Conservation (phyloP, 2,329 filamentous ascomycete genomes). For the Penicillium sp. region DNA sequence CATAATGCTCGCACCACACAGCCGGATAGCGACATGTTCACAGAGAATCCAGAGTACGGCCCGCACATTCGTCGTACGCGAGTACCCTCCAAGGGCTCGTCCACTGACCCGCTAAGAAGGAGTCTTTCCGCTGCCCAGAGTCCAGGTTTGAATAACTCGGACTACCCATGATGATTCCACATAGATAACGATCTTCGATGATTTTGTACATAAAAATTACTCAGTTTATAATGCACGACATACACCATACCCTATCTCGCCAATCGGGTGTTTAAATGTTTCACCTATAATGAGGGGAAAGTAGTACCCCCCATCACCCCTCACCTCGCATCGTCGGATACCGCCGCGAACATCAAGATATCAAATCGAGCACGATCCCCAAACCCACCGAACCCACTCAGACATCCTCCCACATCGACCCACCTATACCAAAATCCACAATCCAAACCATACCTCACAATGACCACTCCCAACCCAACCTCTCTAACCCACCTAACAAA, state of each 20-base stretch:
- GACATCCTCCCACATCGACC: background rate
- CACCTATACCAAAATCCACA: background rate
- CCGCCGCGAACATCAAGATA: slow-evolving; percentile 11
- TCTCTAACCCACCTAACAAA: slow-evolving; percentile 32
- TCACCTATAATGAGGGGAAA: slow-evolving; percentile 8
- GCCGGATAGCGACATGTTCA: slow-evolving; percentile 15
- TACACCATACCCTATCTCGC: background rate
- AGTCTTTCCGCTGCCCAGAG: slow-evolving; percentile 5
- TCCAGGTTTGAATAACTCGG: slow-evolving; percentile 8
- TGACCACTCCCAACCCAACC: background rate
- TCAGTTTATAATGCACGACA: slow-evolving; percentile 6
- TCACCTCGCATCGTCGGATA: slow-evolving; percentile 13
- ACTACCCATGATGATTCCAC: slow-evolving; percentile 8
- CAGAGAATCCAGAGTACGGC: slow-evolving; percentile 5
- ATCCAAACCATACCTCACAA: background rate
- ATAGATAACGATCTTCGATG: slow-evolving; percentile 7
- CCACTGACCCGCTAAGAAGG: slow-evolving; percentile 11
- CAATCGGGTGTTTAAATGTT: background rate
- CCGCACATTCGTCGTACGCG: slow-evolving; percentile 2
- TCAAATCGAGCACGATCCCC: background rate
- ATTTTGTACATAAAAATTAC: slow-evolving; percentile 8
- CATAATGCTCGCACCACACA: slow-evolving; percentile 8
- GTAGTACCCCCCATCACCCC: slow-evolving; percentile 7
- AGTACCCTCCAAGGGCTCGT: slow-evolving; percentile 15
- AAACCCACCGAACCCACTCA: background rate